Evolutionary conservation across 352 stramenopile species (phyloP), one percentile per base, ranked within the genome.

Genomic region (Globisporangium perplexum): DNA sequence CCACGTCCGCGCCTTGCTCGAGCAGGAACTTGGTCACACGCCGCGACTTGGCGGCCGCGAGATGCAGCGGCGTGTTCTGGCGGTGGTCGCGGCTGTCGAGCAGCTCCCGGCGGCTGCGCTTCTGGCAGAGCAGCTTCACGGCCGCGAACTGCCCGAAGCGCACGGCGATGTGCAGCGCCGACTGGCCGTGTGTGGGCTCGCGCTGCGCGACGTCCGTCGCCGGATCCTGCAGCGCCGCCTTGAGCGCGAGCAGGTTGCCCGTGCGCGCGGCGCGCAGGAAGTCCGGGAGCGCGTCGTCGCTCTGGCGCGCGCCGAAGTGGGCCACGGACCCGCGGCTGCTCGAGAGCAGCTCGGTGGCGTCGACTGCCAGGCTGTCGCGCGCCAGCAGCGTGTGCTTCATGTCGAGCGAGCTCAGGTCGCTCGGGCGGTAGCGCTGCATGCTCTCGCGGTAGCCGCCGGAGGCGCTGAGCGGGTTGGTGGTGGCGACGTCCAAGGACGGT

Each of bases 11-110:
- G 24, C 72, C 75, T 6, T 90, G 67, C 50, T 94, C 81, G 17
- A 94, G 69, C 35, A 94, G 30, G 33, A 79, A 89, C 70, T 92
- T 90, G 57, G 83, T 92, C 36, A 94, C 77, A 8, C 83, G 81
- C 4, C 81, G 79, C 43, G 83, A 94, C 53, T 90, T 90, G 28
- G 81, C 83, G n/a, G 77, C 64, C 10, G 83, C 83, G 20, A 94
- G 45, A 48, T 94, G 83, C 49, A 94, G 50, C 8, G 83, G 74
- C 10, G 83, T 91, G 71, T 94, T 94, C 42, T 77, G 50, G 18
- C 83, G 76, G 38, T 73, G 72, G 67, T 94, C 83, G 3, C 80
- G 70, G 23, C 77, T 73, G 59, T 90, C 79, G 43, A 94, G 71
- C 3, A 94, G 66, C 44, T 11, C 81, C 48, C 18, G 69, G 68